Percentiles rank a stretch among this genome's conserved stretches.
Conservation (phyloP, 768 basidiomycete species). For the Hemileccinum rubropunctum region DNA sequence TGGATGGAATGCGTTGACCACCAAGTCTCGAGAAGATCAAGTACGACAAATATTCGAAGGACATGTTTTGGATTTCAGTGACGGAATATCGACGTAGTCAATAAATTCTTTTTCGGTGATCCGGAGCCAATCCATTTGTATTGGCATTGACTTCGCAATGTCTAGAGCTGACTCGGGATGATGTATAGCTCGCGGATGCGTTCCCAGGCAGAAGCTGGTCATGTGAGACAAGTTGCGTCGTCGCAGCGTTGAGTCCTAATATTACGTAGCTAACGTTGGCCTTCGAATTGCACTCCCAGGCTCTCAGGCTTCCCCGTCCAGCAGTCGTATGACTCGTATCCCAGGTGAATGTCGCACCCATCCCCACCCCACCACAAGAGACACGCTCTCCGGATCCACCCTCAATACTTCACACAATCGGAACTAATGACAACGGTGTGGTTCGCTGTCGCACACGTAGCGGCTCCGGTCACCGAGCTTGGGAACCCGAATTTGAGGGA, state of each 20-base stretch:
- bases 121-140: background rate
- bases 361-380: no score
- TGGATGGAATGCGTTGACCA: background rate
- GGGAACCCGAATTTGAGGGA: no score
- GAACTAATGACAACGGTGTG: no score
- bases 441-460: no score
- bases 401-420: no score
- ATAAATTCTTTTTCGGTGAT: no score
- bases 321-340: background rate
- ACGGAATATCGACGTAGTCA: background rate
- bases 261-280: background rate
- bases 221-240: slow-evolving; percentile 1
- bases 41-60: no score
- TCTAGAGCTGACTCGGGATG: background rate
- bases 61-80: background rate
- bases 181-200: background rate
- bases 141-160: background rate
- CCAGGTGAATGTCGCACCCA: no score
- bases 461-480: no score
- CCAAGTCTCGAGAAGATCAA: background rate
- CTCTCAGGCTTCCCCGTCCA: background rate
- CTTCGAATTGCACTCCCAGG: background rate
- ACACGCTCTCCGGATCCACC: no score
- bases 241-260: no score
- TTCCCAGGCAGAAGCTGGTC: slow-evolving; percentile 5